Evolutionary conservation across 805 yeast species (phyloP), one percentile per base, ranked within the genome.

Genomic region (Metschnikowia drakensbergensis): DNA sequence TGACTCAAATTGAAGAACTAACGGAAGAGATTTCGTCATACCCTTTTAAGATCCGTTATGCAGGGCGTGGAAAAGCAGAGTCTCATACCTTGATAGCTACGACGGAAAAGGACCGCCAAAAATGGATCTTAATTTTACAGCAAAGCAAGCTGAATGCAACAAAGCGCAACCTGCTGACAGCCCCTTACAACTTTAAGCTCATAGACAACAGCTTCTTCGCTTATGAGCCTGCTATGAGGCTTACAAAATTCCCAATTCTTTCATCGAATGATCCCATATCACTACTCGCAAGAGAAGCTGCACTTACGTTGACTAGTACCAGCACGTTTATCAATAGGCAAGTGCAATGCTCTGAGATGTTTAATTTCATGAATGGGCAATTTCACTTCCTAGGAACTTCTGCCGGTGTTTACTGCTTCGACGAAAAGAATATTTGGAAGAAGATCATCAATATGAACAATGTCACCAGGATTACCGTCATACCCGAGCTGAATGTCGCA

Each of bases 191-290:
- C 7, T 59, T 86, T 35, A 66, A 69, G 32, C 72, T 79, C 5
- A 59, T 88, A 5, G 70, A 84, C 5, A 85, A 82, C 55, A 71
- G 76, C 26, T 72, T 75, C 47, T 88, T 87, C 65, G 84, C 82
- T 1, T 86, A 83, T 62, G 85, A 81, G n/a, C 76, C 72, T 3
- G 67, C 73, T 6, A 77, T 74, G 36, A 70, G 75, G 22, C 74
- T 82, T 1, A 61, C 62, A 2, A 82, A 77, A 58, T 46, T 85
- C 36, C 86, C 84, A 4, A 62, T 79, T 1, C 72, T 79, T 46
- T 75, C 80, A 0, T 68, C 74, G 22, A 71, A 75, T 13, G 83
- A 84, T 26, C 83, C 79, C 5, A 63, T 82, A 32, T 77, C 77
- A 57, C 54, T 37, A 4, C 31, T 52, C 13, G 54, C 54, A 0